A percentile compares a stretch with the other conserved stretches of the same genome.
These are phyloP conservation scores for Malus sylvestris DNA, from an alignment of 306 rosid species.

Conservation along the genomic window DNA sequence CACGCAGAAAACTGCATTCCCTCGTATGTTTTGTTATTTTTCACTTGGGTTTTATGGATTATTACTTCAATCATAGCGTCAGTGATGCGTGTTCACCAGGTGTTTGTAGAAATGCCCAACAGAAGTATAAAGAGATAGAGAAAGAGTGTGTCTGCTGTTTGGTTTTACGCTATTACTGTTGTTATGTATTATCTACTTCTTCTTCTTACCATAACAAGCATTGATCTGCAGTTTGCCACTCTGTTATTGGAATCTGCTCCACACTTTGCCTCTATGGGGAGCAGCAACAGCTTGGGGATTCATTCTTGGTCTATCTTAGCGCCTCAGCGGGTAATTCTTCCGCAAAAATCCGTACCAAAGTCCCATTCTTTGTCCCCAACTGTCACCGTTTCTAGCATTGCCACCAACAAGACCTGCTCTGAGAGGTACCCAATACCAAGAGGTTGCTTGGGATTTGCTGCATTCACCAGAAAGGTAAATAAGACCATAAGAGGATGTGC, in stretches of 20 bases:
- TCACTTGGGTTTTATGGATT: neutral
- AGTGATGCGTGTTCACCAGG: constrained; percentile 2
- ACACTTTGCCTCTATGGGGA: constrained; percentile 21
- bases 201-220: neutral
- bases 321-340: constrained; percentile 20
- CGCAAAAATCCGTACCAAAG: constrained; percentile 13
- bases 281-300: constrained; percentile 29
- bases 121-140: neutral
- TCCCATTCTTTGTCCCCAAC: constrained; percentile 27
- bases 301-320: constrained; percentile 33
- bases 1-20: neutral
- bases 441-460: constrained; percentile 11
- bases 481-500: constrained; percentile 31
- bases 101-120: constrained; percentile 41
- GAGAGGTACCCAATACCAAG: constrained; percentile 1
- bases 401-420: constrained; percentile 11
- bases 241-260: neutral
- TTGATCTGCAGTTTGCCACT: neutral
- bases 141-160: too few species aligned
- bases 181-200: too few species aligned
- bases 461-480: constrained; percentile 27
- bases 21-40: neutral
- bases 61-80: neutral
- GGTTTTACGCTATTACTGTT: too few species aligned
- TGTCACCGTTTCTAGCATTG: neutral